Percentiles rank a stretch among this genome's conserved stretches.
Conservation (phyloP, 345 rosid species). For the Camelina neglecta region DNA sequence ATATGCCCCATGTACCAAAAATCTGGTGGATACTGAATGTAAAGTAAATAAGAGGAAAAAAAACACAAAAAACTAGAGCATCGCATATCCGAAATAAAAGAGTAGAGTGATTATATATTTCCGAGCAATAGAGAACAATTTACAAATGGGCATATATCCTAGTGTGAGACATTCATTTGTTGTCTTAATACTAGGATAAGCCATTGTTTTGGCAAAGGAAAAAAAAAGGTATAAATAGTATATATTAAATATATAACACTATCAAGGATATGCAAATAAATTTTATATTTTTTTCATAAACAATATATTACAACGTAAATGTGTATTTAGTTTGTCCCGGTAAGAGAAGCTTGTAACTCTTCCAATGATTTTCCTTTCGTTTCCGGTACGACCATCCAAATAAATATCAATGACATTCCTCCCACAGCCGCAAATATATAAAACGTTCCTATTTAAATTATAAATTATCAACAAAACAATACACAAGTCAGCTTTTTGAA, state of each 20-base stretch:
- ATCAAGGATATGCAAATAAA: not conserved
- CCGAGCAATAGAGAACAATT: not conserved
- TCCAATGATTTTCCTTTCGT: slow-evolving; percentile 67
- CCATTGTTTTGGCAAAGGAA: not conserved
- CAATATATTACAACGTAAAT: not conserved
- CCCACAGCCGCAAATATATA: slow-evolving; percentile 47
- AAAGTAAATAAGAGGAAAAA: no score
- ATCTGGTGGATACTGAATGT: not conserved
- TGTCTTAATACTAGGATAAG: not conserved
- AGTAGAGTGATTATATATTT: not conserved
- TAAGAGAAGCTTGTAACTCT: slow-evolving; percentile 59
- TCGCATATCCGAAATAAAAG: not conserved
- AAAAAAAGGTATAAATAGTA: no score
- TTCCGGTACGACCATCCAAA: slow-evolving; percentile 58
- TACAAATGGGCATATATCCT: not conserved
- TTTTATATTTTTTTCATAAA: not conserved
- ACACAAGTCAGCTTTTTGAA: not conserved
- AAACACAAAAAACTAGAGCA: not conserved
- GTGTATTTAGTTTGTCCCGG: slow-evolving; percentile 7
- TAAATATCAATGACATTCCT: slow-evolving; percentile 45
- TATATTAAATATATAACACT: not conserved
- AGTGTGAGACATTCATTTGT: not conserved
- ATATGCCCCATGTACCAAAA: no score
- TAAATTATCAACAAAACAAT: not conserved
- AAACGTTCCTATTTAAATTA: slow-evolving; percentile 51